Evolutionary conservation across 345 rosid genomes (phyloP).

Genomic region (Eucalyptus pumila): DNA sequence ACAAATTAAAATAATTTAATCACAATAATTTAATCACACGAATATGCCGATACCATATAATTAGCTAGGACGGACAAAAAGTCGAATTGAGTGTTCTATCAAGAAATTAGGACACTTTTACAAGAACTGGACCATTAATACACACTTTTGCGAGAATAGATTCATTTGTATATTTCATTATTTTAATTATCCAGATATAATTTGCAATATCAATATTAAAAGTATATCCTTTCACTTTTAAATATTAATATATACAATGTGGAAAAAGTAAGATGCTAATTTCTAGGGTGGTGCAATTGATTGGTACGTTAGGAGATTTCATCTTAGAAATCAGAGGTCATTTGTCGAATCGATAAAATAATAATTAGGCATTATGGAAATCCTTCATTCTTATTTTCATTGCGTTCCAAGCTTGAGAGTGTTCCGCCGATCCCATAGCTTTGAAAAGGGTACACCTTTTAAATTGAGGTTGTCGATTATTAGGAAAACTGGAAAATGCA

Average conservation of each 20-base stretch:
- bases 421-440: rapidly evolving
- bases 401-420: rapidly evolving
- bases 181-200: not conserved
- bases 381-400: not conserved
- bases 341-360: not conserved
- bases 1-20: not conserved
- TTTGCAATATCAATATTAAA: not conserved
- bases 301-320: not conserved
- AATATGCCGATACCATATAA: rapidly evolving
- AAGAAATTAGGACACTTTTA: not conserved
- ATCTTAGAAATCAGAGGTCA: rapidly evolving
- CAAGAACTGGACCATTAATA: not conserved
- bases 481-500: too few species aligned
- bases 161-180: not conserved
- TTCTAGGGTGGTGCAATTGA: not conserved
- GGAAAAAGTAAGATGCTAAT: not conserved
- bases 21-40: not conserved
- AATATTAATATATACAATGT: not conserved
- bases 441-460: not conserved
- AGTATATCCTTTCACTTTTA: not conserved
- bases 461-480: too few species aligned
- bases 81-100: not conserved
- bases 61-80: rapidly evolving
- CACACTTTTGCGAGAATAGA: rapidly evolving
- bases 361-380: not conserved